Evolutionary conservation across 2,329 filamentous ascomycete genomes (phyloP), one percentile per base, ranked within the genome.

Genomic region (Macrophomina pseudophaseolina): DNA sequence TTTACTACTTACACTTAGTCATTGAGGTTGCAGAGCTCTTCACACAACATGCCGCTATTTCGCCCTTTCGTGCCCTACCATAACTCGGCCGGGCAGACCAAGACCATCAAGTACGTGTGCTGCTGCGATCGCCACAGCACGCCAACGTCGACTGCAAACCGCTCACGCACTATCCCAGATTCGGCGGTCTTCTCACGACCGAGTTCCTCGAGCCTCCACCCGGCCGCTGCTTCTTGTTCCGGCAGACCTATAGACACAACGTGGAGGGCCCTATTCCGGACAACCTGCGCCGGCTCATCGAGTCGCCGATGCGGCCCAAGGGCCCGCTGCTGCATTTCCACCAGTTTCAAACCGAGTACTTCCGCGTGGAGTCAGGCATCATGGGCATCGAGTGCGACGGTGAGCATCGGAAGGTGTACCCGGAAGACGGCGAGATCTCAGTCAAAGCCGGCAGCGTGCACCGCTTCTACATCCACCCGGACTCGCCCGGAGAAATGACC

Each of bases 201-300:
- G 69, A 72, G 51, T 73, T 73, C 63, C 70, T 74, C 44, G 72
- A 74, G 56, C 72, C 73, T 3, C 73, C 72, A 30, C 71, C 74
- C 8, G 73, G 74, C 5, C 68, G 71, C 7, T 71, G 68, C 16
- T 74, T 74, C 58, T 64, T 68, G 23, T 71, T 75, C 68, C 70
- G 72, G 5, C 72, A 74, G 65, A 71, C 69, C 3, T 74, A 75
- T 66, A 48, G 32, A n/a, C 65, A 66, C 44, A 68, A 70, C 56
- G 66, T 68, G 38, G 51, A 67, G 62, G 69, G 66, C 8, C 44
- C 66, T 8, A 65, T 66, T 33, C 64, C 68, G 7, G 51, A 56
- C 11, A 68, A 68, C 38, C 68, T 72, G 35, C 69, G 68, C 4
- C 51, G 62, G 28, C 59, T 71, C n/a, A 70, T 72, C 54, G 67